Percentiles rank a stretch among this genome's conserved stretches.
Conservation (phyloP, 148 eudicot genomes). For the Fagopyrum homotropicum region DNA sequence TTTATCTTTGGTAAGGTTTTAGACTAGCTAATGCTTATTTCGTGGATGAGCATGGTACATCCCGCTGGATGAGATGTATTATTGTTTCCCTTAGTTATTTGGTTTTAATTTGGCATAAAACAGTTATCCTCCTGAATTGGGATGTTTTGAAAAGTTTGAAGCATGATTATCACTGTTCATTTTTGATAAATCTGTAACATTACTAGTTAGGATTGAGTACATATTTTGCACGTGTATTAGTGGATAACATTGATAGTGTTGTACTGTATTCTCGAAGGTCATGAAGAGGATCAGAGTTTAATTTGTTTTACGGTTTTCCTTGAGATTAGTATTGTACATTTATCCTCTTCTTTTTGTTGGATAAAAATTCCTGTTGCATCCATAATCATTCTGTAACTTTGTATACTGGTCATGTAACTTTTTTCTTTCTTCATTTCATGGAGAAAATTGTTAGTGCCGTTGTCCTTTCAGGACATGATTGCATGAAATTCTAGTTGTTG, state of each 20-base stretch:
- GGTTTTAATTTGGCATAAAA: not conserved
- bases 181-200: not conserved
- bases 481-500: not conserved
- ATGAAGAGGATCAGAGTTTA: not conserved
- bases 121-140: not conserved
- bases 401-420: not conserved
- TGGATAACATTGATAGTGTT: not conserved
- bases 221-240: not conserved
- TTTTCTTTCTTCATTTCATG: not conserved
- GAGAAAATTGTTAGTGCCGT: not conserved
- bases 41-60: not conserved
- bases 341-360: not conserved
- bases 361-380: not conserved
- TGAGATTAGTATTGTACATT: not conserved
- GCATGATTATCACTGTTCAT: too few relatives aligned
- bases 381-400: not conserved
- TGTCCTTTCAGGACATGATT: not conserved
- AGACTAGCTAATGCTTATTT: not conserved
- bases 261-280: not conserved
- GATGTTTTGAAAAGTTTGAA: not conserved
- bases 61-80: not conserved
- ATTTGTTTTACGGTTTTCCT: not conserved
- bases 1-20: not conserved
- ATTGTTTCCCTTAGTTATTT: not conserved
- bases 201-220: not conserved